Percentiles rank a stretch among this genome's conserved stretches.
These are phyloP conservation scores for Zizania latifolia DNA, from an alignment of 176 grass and related monocot species.

Conservation along the genomic window DNA sequence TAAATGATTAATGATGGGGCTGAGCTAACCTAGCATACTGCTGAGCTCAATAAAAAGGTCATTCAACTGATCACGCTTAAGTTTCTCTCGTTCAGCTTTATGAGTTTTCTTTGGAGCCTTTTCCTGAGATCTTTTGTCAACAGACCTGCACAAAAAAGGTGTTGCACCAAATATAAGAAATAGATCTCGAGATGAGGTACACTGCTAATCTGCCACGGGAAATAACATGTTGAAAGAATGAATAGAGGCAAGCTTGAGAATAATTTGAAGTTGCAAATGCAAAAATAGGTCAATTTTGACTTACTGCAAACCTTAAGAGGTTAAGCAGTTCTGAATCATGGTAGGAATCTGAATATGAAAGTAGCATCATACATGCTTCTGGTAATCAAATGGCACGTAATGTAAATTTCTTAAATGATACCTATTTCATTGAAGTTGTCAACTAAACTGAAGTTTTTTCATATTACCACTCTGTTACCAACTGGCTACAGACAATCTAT, in stretches of 20 bases:
- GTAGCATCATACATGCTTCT: no score
- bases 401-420: background rate
- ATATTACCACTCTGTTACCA: background rate
- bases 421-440: slow-evolving; percentile 8
- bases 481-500: background rate
- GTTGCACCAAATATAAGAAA: no score
- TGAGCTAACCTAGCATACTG: slow-evolving; percentile 58
- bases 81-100: slow-evolving; percentile 77
- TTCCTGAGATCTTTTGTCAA: slow-evolving; percentile 44
- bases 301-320: no score
- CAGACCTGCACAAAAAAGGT: slow-evolving; percentile 42
- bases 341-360: no score
- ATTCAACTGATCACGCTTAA: slow-evolving; percentile 75
- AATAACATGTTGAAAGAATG: no score
- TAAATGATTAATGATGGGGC: background rate
- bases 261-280: no score
- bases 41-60: slow-evolving; percentile 66
- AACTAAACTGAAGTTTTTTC: background rate
- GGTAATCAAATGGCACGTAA: background rate
- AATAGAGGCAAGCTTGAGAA: no score
- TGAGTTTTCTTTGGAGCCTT: slow-evolving; percentile 65
- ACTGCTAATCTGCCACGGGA: no score
- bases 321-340: no score
- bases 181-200: no score
- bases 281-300: no score